A percentile compares a stretch with the other conserved stretches of the same genome.
These are phyloP conservation scores for Solioccasus polychromus DNA, from an alignment of 768 basidiomycete species.

Conservation along the genomic window DNA sequence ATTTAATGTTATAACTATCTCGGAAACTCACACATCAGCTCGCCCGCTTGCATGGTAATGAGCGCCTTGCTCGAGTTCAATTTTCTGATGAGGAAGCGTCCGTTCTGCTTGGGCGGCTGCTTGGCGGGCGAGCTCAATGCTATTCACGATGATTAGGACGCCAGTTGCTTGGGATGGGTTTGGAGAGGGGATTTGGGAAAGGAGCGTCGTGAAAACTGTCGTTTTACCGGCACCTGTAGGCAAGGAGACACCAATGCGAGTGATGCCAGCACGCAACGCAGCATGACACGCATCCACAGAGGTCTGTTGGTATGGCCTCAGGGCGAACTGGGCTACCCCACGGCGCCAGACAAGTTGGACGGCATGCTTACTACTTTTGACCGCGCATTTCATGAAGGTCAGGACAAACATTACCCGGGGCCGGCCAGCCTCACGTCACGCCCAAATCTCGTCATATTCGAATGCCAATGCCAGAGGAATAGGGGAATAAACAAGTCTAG, in stretches of 20 bases:
- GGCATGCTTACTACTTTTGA: slow-evolving; percentile 1
- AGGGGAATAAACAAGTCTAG: slow-evolving; percentile 34
- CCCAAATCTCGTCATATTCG: too few relatives aligned
- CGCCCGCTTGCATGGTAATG: slow-evolving; percentile 71
- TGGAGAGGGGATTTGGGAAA: slow-evolving; percentile 59
- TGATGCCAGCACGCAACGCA: slow-evolving; percentile 63
- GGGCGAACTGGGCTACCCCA: slow-evolving; percentile 22
- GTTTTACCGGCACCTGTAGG: slow-evolving; percentile 91
- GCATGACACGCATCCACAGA: slow-evolving; percentile 76
- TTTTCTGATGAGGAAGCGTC: slow-evolving; percentile 67
- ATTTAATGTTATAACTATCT: background rate
- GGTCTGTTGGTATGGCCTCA: slow-evolving; percentile 87
- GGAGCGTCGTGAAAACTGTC: slow-evolving; percentile 82
- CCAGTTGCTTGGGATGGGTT: slow-evolving; percentile 43
- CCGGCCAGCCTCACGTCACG: too few relatives aligned
- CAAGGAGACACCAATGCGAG: slow-evolving; percentile 79
- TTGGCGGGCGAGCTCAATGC: slow-evolving; percentile 85
- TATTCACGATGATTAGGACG: slow-evolving; percentile 85
- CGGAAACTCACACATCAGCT: slow-evolving; percentile 70
- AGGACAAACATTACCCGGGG: slow-evolving; percentile 17
- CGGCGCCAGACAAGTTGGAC: slow-evolving; percentile 3
- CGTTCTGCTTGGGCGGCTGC: slow-evolving; percentile 68
- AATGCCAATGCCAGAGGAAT: slow-evolving; percentile 17
- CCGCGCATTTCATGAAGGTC: slow-evolving; percentile 14
- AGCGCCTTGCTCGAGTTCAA: slow-evolving; percentile 90